Conservation (phyloP, 2,329 filamentous ascomycete genomes). For the Didymella lethalis region DNA sequence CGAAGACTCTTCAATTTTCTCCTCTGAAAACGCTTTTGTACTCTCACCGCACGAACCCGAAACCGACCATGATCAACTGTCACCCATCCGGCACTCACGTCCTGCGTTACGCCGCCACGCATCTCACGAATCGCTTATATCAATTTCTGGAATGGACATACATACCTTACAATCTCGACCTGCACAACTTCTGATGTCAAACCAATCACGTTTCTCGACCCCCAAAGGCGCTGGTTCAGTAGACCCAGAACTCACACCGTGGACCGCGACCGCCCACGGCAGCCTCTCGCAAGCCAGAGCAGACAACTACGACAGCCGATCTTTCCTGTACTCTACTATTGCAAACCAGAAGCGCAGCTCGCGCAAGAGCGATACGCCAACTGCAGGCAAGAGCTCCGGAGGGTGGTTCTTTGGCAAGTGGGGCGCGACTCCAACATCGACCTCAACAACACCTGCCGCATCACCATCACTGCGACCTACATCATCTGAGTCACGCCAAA, state of each 20-base stretch:
- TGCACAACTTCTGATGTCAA: constrained; percentile 71
- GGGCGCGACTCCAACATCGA: constrained; percentile 60
- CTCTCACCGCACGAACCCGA: constrained; percentile 36
- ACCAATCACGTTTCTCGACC: constrained; percentile 61
- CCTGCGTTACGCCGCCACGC: constrained; percentile 67
- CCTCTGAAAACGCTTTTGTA: constrained; percentile 26
- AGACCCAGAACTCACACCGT: constrained; percentile 53
- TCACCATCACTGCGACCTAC: constrained; percentile 29
- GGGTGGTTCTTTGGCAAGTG: constrained; percentile 72
- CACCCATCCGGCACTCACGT: constrained; percentile 47
- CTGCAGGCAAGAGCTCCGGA: constrained; percentile 62
- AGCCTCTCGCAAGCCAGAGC: constrained; percentile 59
- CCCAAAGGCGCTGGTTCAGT: constrained; percentile 54
- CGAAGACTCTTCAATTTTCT: constrained; percentile 34
- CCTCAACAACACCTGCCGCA: constrained; percentile 40
- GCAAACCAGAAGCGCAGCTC: constrained; percentile 38
- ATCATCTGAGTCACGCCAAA: constrained; percentile 34
- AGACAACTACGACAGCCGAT: constrained; percentile 66
- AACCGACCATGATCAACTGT: constrained; percentile 44
- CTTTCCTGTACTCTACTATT: constrained; percentile 50
- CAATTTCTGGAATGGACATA: constrained; percentile 86
- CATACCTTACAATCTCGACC: constrained; percentile 80
- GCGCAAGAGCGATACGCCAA: constrained; percentile 27
- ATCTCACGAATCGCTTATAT: constrained; percentile 90
- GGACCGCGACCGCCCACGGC: constrained; percentile 57